Evolutionary conservation across 345 rosid genomes (phyloP), one percentile per base, ranked within the genome.

Genomic region (Ricinus communis): DNA sequence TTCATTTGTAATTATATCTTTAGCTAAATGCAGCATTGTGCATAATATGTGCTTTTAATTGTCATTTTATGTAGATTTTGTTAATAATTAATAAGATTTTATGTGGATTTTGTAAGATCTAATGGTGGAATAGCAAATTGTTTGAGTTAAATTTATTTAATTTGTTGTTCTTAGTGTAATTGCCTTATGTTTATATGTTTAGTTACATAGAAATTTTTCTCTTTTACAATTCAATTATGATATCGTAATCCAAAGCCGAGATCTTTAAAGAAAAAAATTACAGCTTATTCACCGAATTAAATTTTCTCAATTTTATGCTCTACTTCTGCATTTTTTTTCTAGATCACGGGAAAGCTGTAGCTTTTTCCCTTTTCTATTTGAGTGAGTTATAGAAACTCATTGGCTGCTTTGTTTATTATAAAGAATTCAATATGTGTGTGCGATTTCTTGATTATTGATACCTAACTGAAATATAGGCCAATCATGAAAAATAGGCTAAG

Each of bases 391-490:
- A 65, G 57, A 65, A n/a, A n/a, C n/a, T n/a, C n/a, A n/a, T n/a
- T n/a, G n/a, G n/a, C n/a, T n/a, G n/a, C n/a, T n/a, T n/a, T n/a
- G n/a, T n/a, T n/a, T n/a, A 36, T 10, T 15, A 47, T 12, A 9
- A 55, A 74, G 40, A 66, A 28, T 45, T 71, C 60, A 31, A 31
- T n/a, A n/a, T 45, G 24, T 24, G 16, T 25, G 25, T 56, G 65
- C 62, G 58, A 49, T 55, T 43, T 66, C 66, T 76, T 65, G 72
- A 69, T 64, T 62, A n/a, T n/a, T n/a, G n/a, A n/a, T n/a, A n/a
- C n/a, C n/a, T n/a, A n/a, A n/a, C n/a, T n/a, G n/a, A n/a, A n/a
- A n/a, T n/a, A n/a, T n/a, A n/a, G n/a, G n/a, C n/a, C n/a, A n/a
- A n/a, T n/a, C n/a, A n/a, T n/a, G n/a, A n/a, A n/a, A n/a, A n/a